Conservation (phyloP, 306 rosid species). For the Rosa persica region DNA sequence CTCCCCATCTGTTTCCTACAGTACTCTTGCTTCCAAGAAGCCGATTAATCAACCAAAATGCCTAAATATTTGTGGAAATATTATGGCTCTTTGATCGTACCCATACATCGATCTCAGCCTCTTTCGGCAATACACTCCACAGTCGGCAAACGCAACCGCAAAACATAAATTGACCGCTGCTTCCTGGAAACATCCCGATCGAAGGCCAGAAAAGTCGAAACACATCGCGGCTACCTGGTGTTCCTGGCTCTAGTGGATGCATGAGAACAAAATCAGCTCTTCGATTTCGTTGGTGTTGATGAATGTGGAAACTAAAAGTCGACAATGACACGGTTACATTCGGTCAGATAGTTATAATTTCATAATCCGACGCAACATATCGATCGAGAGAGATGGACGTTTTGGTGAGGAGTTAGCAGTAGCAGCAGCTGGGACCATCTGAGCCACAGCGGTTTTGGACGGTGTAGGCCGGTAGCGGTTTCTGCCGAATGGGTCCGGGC, state of each 20-base stretch:
- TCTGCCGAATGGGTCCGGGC: conserved; percentile 32
- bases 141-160: neutral
- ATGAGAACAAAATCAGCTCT: conserved; percentile 11
- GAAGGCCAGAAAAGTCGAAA: conserved; percentile 25
- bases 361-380: neutral
- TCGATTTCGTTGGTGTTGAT: neutral
- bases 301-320: neutral
- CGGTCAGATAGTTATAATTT: neutral
- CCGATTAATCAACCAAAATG: neutral
- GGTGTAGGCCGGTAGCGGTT: conserved; percentile 28
- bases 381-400: neutral
- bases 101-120: neutral
- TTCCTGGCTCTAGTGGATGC: conserved; percentile 19
- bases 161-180: neutral
- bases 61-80: neutral
- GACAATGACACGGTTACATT: neutral
- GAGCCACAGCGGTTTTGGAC: conserved; percentile 34
- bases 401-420: neutral
- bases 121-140: neutral
- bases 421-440: conserved; percentile 27
- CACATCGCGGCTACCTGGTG: conserved; percentile 22
- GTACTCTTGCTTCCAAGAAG: neutral
- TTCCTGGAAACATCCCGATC: conserved; percentile 24
- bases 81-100: neutral
- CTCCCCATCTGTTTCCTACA: neutral